Base-by-base conservation (phyloP, 768 basidiomycete genomes). In the Boletus insuetus region DNA sequence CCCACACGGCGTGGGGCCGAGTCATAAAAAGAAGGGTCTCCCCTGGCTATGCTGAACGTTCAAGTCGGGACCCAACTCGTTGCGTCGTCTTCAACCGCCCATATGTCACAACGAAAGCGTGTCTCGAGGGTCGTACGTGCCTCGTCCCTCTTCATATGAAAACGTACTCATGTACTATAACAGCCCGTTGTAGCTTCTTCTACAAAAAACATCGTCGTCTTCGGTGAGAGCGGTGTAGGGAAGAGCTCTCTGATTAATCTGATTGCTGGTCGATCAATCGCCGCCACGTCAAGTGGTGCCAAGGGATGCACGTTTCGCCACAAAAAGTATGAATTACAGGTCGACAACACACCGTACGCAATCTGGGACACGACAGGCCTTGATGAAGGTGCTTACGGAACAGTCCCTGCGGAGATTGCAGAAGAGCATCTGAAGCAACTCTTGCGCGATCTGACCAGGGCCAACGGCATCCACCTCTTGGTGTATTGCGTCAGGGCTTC, bases 221-320 rank as follows among this genome's bases (percentile, higher is more conserved):
- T 69, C 17, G 65, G 60, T 32, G 69, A 67, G 56, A 61, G 60
- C 46, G 69, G 68, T 2, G 64, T 75, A 40, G 67, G 71, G 34
- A 78, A 79, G 56, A 75, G 77, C 61, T 76, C 73, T n/a, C 62
- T 77, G 51, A 62, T 79, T 49, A 76, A 77, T 62, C 69, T 77
- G 70, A 59, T 79, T 43, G 64, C 64, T 50, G 65, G 64, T 62
- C 76, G 53, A 65, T 77, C 61, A 74, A 75, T 64, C 26, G 75
- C 75, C 31, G 48, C 50, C 0, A 66, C 69, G 19, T 75, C 74
- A 6, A 71, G 67, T 49, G 61, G 61, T 44, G 71, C 67, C 11
- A 63, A 59, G 24, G 73, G 74, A 5, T 74, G 69, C 58, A 77
- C 76, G 20, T 73, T 73, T 44, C 48, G 60, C 13, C 67, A 70